A percentile compares a stretch with the other conserved stretches of the same genome.
Evolutionary conservation across 176 grass and related monocot genomes (phyloP).

Genomic region (Echinochloa phyllopogon): DNA sequence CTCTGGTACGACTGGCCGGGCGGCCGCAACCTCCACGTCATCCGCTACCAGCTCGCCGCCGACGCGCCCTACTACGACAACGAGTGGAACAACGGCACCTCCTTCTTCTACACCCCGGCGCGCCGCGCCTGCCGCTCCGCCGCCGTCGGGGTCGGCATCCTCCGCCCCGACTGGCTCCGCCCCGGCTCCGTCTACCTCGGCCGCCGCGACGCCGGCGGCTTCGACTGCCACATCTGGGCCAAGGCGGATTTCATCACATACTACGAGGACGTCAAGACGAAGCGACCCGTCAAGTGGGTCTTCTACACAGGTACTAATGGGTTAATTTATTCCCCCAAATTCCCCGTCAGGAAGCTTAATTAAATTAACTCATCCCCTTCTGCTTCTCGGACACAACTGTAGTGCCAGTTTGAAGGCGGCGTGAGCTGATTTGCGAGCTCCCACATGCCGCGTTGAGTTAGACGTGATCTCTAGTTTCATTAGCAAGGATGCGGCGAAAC

Average conservation of each 20-base stretch:
- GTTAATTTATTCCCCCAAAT: too few species aligned
- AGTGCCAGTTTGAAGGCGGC: background rate
- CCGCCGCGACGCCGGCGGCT: constrained; percentile 43
- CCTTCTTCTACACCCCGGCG: constrained; percentile 64
- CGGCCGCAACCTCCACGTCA: constrained; percentile 71
- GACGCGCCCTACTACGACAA: constrained; percentile 59
- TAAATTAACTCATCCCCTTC: too few species aligned
- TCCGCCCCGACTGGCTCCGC: constrained; percentile 64
- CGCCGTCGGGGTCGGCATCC: constrained; percentile 56
- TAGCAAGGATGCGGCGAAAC: background rate
- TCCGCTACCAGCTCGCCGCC: constrained; percentile 59
- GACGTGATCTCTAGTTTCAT: background rate
- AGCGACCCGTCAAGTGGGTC: constrained; percentile 72
- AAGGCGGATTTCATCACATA: constrained; percentile 81
- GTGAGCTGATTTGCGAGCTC: background rate
- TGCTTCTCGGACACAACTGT: background rate
- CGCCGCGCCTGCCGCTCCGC: constrained; percentile 42
- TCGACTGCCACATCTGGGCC: constrained; percentile 64
- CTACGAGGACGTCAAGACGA: constrained; percentile 69
- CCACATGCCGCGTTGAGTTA: background rate
- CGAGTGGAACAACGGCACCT: constrained; percentile 84
- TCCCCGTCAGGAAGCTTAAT: background rate
- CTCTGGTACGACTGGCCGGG: constrained; percentile 88
- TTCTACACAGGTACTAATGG: constrained; percentile 54
- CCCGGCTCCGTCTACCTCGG: constrained; percentile 64